Conservation (phyloP, 495 filamentous ascomycete species). For the Neurospora sp. region DNA sequence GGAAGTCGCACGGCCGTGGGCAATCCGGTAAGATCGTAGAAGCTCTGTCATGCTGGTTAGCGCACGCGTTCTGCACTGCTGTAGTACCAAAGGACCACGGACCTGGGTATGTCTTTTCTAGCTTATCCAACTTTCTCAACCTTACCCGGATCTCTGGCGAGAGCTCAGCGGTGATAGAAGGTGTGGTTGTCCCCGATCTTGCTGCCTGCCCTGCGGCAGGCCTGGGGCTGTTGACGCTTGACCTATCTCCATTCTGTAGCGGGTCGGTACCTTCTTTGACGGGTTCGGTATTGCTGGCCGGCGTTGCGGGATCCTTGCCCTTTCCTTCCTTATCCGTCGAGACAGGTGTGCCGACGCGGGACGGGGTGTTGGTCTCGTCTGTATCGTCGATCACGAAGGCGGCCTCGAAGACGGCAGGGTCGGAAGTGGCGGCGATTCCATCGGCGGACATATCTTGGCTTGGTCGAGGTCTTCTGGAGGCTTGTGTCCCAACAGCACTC, state of each 20-base stretch:
- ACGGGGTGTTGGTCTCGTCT: constrained; percentile 47
- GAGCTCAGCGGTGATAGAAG: constrained; percentile 43
- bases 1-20: constrained; percentile 69
- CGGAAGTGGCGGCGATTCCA: constrained; percentile 41
- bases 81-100: constrained; percentile 10
- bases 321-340: constrained; percentile 22
- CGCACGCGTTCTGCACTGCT: neutral
- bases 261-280: neutral
- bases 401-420: constrained; percentile 75
- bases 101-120: constrained; percentile 85
- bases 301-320: constrained; percentile 15
- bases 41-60: constrained; percentile 49
- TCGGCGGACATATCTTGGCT: constrained; percentile 28
- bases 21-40: constrained; percentile 79
- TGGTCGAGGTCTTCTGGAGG: constrained; percentile 32
- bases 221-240: constrained; percentile 6
- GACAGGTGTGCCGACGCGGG: constrained; percentile 37
- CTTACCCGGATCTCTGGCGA: constrained; percentile 61
- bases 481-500: constrained; percentile 27
- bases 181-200: neutral
- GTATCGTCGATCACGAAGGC: constrained; percentile 70
- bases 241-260: constrained; percentile 4
- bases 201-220: neutral
- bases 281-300: constrained; percentile 15
- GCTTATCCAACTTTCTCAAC: constrained; percentile 68